Conservation (phyloP, 805 yeast species). For the Yamadazyma sp. region DNA sequence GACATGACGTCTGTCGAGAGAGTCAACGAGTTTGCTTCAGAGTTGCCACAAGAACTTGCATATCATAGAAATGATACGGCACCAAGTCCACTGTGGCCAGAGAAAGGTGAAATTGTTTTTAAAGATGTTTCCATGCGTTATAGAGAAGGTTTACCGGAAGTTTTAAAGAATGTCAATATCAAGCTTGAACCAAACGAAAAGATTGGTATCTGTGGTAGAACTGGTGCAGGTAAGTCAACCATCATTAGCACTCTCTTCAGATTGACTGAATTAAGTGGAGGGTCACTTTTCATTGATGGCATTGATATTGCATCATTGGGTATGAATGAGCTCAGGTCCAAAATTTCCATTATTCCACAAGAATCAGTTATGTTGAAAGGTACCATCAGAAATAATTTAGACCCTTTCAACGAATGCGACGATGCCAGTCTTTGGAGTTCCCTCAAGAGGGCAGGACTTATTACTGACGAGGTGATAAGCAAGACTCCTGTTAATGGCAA, state of each 20-base stretch:
- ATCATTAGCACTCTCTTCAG: slow-evolving; percentile 65
- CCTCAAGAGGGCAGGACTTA: slow-evolving; percentile 53
- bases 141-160: slow-evolving; percentile 60
- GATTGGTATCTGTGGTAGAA: slow-evolving; percentile 84
- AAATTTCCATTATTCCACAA: slow-evolving; percentile 66
- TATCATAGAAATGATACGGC: slow-evolving; percentile 43
- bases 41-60: slow-evolving; percentile 67
- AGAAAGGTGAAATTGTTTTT: slow-evolving; percentile 46
- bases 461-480: slow-evolving; percentile 28
- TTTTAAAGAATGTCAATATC: slow-evolving; percentile 46
- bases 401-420: slow-evolving; percentile 52
- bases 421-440: slow-evolving; percentile 60
- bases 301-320: slow-evolving; percentile 54
- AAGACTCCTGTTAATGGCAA: no score
- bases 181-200: slow-evolving; percentile 58
- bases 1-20: slow-evolving; percentile 42
- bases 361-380: slow-evolving; percentile 68
- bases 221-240: slow-evolving; percentile 82
- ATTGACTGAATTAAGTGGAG: slow-evolving; percentile 49
- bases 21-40: slow-evolving; percentile 44
- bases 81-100: slow-evolving; percentile 53
- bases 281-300: slow-evolving; percentile 54
- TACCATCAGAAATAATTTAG: slow-evolving; percentile 55
- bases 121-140: slow-evolving; percentile 52
- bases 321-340: slow-evolving; percentile 52